Evolutionary conservation across 169 alveolate species (phyloP).

Genomic region (Miamiensis avidus): DNA sequence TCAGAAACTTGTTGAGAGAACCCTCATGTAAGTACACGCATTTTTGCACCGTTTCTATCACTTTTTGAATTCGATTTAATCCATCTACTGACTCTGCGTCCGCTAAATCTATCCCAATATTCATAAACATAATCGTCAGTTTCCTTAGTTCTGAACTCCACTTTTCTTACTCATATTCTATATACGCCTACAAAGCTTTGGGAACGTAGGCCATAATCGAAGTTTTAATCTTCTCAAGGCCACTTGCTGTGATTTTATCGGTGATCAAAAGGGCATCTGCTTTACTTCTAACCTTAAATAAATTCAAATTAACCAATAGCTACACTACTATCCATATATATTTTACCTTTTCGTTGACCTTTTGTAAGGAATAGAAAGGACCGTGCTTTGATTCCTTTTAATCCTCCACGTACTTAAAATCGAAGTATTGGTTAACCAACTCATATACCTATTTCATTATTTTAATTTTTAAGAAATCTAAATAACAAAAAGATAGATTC

Average conservation of each 20-base stretch:
- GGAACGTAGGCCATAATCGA: slow-evolving; percentile 74
- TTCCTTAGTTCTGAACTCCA: slow-evolving; percentile 81
- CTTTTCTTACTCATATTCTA: slow-evolving; percentile 70
- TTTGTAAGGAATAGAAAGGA: background rate
- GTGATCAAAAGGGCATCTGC: slow-evolving; percentile 80
- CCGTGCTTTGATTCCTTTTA: background rate
- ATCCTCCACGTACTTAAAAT: background rate
- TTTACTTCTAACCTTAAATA: slow-evolving; percentile 41
- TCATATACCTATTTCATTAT: background rate
- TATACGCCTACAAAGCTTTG: slow-evolving; percentile 76
- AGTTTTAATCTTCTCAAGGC: slow-evolving; percentile 49
- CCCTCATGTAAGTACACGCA: slow-evolving; percentile 79
- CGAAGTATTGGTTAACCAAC: background rate
- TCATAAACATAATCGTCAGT: slow-evolving; percentile 80
- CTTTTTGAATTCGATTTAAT: slow-evolving; percentile 63
- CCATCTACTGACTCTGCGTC: slow-evolving; percentile 75
- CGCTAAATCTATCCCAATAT: slow-evolving; percentile 70
- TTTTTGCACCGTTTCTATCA: slow-evolving; percentile 70
- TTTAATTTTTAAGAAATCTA: too few relatives aligned
- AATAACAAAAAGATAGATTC: too few relatives aligned
- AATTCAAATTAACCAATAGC: too few relatives aligned
- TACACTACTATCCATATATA: too few relatives aligned
- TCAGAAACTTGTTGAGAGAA: slow-evolving; percentile 79
- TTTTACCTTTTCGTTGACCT: background rate
- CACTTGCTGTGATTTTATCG: slow-evolving; percentile 57